These are phyloP conservation scores for Neopestalotiopsis sp. DNA, from an alignment of 2,329 filamentous ascomycete species.

Conservation along the genomic window DNA sequence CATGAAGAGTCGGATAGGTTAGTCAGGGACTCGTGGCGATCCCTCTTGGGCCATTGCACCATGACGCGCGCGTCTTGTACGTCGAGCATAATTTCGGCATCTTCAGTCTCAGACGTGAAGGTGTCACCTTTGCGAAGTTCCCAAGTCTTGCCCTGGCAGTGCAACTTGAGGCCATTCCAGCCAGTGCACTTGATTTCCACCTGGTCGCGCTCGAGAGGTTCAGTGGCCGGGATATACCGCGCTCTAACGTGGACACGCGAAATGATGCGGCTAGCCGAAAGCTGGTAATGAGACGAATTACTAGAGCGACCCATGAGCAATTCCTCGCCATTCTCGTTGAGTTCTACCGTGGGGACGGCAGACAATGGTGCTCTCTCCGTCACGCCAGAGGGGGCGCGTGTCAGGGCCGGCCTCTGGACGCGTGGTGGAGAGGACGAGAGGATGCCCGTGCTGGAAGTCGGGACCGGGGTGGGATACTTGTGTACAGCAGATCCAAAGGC, in stretches of 20 bases:
- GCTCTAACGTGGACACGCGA: conserved; percentile 93
- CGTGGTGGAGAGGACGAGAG: conserved; percentile 83
- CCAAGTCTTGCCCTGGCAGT: conserved; percentile 87
- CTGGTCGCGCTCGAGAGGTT: conserved; percentile 72
- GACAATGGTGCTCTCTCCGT: conserved; percentile 85
- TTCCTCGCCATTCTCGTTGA: conserved; percentile 80
- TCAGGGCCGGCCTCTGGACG: conserved; percentile 54
- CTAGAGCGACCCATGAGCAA: conserved; percentile 91
- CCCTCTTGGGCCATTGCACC: conserved; percentile 80
- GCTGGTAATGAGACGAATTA: conserved; percentile 93
- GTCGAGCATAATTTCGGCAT: conserved; percentile 91
- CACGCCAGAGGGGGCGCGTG: conserved; percentile 66
- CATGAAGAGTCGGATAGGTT: conserved; percentile 71
- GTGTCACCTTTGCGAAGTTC: conserved; percentile 86
- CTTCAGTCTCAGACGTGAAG: conserved; percentile 88
- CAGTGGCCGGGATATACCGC: conserved; percentile 74
- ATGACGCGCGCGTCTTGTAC: conserved; percentile 91
- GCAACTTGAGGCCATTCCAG: conserved; percentile 94
- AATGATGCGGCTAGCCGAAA: conserved; percentile 89
- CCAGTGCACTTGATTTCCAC: conserved; percentile 91
- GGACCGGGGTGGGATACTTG: conserved; percentile 91
- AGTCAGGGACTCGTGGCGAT: conserved; percentile 50
- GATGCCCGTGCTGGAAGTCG: conserved; percentile 92
- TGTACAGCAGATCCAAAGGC: conserved; percentile 49
- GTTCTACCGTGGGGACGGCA: conserved; percentile 79